Percentiles rank a stretch among this genome's conserved stretches.
Conservation (phyloP, 805 yeast species). For the Ogataea thermomethanolica region DNA sequence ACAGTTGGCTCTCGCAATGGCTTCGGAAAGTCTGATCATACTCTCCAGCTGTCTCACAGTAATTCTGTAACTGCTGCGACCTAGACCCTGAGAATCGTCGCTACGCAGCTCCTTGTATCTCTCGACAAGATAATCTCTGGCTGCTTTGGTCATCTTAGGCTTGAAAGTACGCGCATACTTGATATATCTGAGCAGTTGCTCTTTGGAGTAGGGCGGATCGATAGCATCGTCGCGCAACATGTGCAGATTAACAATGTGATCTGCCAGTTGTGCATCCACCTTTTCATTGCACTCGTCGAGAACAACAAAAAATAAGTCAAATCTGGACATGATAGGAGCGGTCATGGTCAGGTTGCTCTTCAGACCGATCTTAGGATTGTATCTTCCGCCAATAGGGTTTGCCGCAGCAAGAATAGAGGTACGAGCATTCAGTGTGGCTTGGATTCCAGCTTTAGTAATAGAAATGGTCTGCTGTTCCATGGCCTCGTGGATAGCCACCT, state of each 20-base stretch:
- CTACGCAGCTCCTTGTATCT: conserved; percentile 82
- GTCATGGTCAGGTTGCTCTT: conserved; percentile 90
- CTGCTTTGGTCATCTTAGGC: conserved; percentile 80
- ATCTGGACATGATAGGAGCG: conserved; percentile 98
- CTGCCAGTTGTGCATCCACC: conserved; percentile 84
- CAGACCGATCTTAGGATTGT: conserved; percentile 80
- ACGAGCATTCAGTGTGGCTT: conserved; percentile 94
- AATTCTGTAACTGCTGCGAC: conserved; percentile 83
- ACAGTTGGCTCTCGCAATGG: conserved; percentile 96
- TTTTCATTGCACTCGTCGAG: conserved; percentile 92
- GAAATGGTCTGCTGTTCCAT: conserved; percentile 99
- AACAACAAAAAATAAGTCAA: conserved; percentile 91
- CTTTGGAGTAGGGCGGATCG: conserved; percentile 83
- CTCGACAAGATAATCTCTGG: conserved; percentile 71
- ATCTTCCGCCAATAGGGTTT: conserved; percentile 95
- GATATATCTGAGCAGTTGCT: conserved; percentile 83
- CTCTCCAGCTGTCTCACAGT: conserved; percentile 97
- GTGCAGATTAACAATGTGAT: conserved; percentile 89
- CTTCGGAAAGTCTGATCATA: conserved; percentile 89
- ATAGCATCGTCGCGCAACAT: conserved; percentile 89
- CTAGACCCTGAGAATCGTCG: conserved; percentile 87
- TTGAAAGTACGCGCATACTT: conserved; percentile 90
- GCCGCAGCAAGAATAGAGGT: conserved; percentile 98
- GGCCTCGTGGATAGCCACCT: conserved; percentile 98
- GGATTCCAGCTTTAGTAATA: conserved; percentile 98